These are phyloP conservation scores for Camptophora hylomeconis DNA, from an alignment of 2,329 filamentous ascomycete genomes.

Conservation along the genomic window DNA sequence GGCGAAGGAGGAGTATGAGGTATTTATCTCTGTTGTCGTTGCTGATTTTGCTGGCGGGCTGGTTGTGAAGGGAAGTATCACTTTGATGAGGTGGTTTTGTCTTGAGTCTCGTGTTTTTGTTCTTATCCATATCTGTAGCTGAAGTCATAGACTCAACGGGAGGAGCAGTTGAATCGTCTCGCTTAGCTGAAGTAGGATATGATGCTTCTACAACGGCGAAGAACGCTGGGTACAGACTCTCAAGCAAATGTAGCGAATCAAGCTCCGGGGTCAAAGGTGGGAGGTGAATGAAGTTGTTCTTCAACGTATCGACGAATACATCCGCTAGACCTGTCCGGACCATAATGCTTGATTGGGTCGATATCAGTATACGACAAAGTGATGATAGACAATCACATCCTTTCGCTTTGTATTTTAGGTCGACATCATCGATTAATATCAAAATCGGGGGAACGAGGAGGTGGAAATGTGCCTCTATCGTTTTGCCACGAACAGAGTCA, in stretches of 20 bases:
- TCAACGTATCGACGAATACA: constrained; percentile 32
- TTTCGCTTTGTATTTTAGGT: constrained; percentile 23
- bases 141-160: neutral
- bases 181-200: too few relatives aligned
- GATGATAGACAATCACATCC: constrained; percentile 26
- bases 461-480: constrained; percentile 30
- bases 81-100: constrained; percentile 19
- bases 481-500: constrained; percentile 6
- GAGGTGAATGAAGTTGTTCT: constrained; percentile 59
- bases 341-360: constrained; percentile 23
- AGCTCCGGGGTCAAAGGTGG: constrained; percentile 63
- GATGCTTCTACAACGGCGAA: constrained; percentile 40
- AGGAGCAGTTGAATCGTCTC: constrained; percentile 16
- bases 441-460: constrained; percentile 32
- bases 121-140: neutral
- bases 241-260: constrained; percentile 54
- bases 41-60: constrained; percentile 23
- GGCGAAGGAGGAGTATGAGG: constrained; percentile 32
- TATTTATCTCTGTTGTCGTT: constrained; percentile 27
- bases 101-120: constrained; percentile 5
- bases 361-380: constrained; percentile 23
- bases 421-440: constrained; percentile 30
- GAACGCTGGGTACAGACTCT: constrained; percentile 53
- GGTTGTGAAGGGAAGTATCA: constrained; percentile 15
- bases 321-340: constrained; percentile 30